Conservation (phyloP, 2,329 filamentous ascomycete genomes). For the Hyphodiscus sp. region DNA sequence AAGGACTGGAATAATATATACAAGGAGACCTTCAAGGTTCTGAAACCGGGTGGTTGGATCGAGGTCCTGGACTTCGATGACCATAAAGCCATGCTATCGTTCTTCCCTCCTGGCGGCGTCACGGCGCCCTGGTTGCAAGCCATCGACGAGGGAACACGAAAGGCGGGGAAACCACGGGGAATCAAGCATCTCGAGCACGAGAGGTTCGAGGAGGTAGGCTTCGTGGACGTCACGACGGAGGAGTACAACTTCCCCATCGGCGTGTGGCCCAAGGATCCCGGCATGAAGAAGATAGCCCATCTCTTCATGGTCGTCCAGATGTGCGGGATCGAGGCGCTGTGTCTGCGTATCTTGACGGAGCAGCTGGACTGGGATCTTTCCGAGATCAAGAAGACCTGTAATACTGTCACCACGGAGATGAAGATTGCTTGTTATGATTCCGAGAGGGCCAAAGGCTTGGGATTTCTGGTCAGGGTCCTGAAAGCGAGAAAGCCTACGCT, state of each 20-base stretch:
- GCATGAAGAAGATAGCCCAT: conserved; percentile 20
- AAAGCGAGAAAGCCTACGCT: conserved; percentile 23
- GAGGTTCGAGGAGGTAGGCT: conserved; percentile 33
- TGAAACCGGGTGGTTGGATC: conserved; percentile 29
- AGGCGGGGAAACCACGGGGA: conserved; percentile 17
- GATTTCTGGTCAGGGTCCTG: conserved; percentile 18
- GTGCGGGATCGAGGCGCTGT: conserved; percentile 21
- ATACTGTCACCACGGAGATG: conserved; percentile 10
- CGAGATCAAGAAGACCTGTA: conserved; percentile 16
- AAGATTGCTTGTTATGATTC: conserved; percentile 17
- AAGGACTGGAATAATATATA: conserved; percentile 50
- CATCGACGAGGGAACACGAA: conserved; percentile 14
- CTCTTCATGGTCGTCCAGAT: conserved; percentile 21
- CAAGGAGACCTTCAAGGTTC: conserved; percentile 38
- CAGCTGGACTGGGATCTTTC: conserved; percentile 23
- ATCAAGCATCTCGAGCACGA: conserved; percentile 19
- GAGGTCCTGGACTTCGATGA: conserved; percentile 29
- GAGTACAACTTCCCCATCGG: conserved; percentile 25
- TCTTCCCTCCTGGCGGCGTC: conserved; percentile 13
- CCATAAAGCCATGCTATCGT: conserved; percentile 13
- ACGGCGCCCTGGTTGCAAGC: conserved; percentile 8
- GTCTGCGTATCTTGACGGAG: conserved; percentile 22
- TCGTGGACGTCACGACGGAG: conserved; percentile 34
- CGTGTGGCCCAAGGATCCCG: conserved; percentile 31
- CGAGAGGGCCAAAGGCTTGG: conserved; percentile 18